Evolutionary conservation across 331 rosid species (phyloP), one percentile per base, ranked within the genome.

Genomic region (Saraca asoca): DNA sequence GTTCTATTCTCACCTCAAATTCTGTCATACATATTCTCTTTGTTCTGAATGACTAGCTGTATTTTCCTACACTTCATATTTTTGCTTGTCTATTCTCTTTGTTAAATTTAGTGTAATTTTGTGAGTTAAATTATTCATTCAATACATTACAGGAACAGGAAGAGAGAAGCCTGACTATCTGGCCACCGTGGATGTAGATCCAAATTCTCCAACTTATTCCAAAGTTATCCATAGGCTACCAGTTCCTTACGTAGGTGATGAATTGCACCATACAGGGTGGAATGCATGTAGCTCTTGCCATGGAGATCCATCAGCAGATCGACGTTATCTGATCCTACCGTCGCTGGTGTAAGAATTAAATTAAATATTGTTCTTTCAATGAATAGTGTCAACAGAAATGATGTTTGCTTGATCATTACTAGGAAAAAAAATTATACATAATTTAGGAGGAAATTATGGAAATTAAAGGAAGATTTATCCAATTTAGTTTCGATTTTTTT

Each of bases 221-320:
- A 82, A 80, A 73, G 96, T 90, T 8, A 90, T 90, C 42, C 91
- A 89, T 60, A 85, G 98, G 77, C 71, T 90, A 41, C 81, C 78
- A 6, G 77, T 80, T n/a, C 83, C 98, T 5, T 14, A 82, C 72
- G 0, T 90, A 5, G 96, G 97, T 9, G 98, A 93, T 39, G 97
- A 93, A 72, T 72, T 90, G 69, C 98, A 93, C 53, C 96, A 93
- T 61, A 64, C 95, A 1, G 98, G 98, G 33, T 93, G 98, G 98
- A 93, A 93, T 62, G 52, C 98, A 0, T 93, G 98, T 73, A 93
- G 98, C 79, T 93, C 98, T 79, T 93, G 98, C 91, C 77, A 79
- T 76, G 94, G 95, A 62, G 98, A 90, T 64, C 84, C 96, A 0
- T 82, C 91, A 0, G 95, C 91, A 1, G 80, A 79, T 18, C 78